phyloP scores from a whole-genome alignment of 2,329 filamentous ascomycete species.

The Ophiostoma populinum region DNA sequence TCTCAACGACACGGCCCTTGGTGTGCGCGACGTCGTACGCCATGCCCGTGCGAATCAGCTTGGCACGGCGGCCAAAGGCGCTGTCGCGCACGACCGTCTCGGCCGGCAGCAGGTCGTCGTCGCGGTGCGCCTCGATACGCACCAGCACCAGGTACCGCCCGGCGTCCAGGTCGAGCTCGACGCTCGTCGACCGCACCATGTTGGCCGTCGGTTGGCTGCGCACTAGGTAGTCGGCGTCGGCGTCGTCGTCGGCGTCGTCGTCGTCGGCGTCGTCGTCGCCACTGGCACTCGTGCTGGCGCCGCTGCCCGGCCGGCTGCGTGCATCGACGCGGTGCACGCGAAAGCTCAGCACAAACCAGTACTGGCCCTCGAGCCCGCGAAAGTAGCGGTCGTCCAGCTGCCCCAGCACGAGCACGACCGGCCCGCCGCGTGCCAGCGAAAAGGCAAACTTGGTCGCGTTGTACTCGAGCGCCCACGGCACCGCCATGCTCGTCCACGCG shows the following conservation, averaged over 20 bases:
- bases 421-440: slow-evolving; percentile 35
- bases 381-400: slow-evolving; percentile 48
- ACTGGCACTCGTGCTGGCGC: neutral
- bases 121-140: slow-evolving; percentile 33
- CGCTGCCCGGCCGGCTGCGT: slow-evolving; percentile 15
- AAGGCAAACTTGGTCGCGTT: slow-evolving; percentile 43
- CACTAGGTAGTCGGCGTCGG: slow-evolving; percentile 34
- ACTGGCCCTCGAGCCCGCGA: slow-evolving; percentile 41
- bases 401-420: slow-evolving; percentile 40
- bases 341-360: slow-evolving; percentile 25
- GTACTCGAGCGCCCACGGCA: slow-evolving; percentile 44
- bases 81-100: slow-evolving; percentile 40
- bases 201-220: slow-evolving; percentile 39
- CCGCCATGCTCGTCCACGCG: slow-evolving; percentile 43
- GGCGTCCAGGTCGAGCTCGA: slow-evolving; percentile 38
- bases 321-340: slow-evolving; percentile 18
- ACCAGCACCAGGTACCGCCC: slow-evolving; percentile 41
- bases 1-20: slow-evolving; percentile 35
- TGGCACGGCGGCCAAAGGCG: slow-evolving; percentile 34
- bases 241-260: neutral
- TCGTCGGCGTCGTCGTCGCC: neutral
- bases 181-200: slow-evolving; percentile 39
- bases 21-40: slow-evolving; percentile 43
- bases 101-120: slow-evolving; percentile 25
- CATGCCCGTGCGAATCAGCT: slow-evolving; percentile 38